phyloP scores from a whole-genome alignment of 805 yeast genomes.

The Wickerhamiella bombiphila region DNA sequence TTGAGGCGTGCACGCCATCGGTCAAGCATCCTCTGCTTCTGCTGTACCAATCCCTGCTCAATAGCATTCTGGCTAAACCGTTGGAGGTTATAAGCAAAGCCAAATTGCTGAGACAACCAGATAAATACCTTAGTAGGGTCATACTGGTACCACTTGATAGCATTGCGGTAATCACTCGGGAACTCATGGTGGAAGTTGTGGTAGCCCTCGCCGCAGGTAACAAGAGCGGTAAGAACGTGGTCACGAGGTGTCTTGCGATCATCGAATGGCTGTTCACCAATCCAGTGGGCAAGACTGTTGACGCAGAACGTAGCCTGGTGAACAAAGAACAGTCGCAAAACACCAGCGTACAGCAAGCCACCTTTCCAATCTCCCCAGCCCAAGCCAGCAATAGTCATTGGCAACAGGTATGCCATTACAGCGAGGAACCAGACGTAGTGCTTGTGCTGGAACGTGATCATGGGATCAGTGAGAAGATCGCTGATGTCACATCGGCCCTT shows the following conservation, averaged over 20 bases:
- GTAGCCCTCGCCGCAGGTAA: constrained; percentile 81
- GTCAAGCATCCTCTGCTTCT: constrained; percentile 70
- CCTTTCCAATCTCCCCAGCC: constrained; percentile 63
- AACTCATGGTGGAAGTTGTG: constrained; percentile 94
- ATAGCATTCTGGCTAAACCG: constrained; percentile 44
- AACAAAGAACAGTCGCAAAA: constrained; percentile 50
- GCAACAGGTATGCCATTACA: constrained; percentile 42
- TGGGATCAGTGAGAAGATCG: constrained; percentile 45
- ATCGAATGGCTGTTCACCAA: constrained; percentile 61
- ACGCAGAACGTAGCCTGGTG: constrained; percentile 71
- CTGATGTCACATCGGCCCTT: constrained; percentile 51
- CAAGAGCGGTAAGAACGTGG: constrained; percentile 44
- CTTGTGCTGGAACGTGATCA: constrained; percentile 55
- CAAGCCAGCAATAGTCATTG: constrained; percentile 48
- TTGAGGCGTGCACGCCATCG: constrained; percentile 59
- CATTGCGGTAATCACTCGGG: constrained; percentile 77
- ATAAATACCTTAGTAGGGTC: constrained; percentile 82
- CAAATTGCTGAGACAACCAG: constrained; percentile 34
- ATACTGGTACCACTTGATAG: constrained; percentile 53
- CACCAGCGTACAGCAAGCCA: constrained; percentile 68
- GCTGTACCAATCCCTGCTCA: constrained; percentile 61
- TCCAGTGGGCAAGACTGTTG: constrained; percentile 71
- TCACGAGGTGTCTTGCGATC: constrained; percentile 61
- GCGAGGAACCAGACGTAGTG: constrained; percentile 46
- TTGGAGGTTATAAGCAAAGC: constrained; percentile 44